Evolutionary conservation across 139 green algal genomes (phyloP), one percentile per base, ranked within the genome.

Genomic region (Chlamydomonas sp.): DNA sequence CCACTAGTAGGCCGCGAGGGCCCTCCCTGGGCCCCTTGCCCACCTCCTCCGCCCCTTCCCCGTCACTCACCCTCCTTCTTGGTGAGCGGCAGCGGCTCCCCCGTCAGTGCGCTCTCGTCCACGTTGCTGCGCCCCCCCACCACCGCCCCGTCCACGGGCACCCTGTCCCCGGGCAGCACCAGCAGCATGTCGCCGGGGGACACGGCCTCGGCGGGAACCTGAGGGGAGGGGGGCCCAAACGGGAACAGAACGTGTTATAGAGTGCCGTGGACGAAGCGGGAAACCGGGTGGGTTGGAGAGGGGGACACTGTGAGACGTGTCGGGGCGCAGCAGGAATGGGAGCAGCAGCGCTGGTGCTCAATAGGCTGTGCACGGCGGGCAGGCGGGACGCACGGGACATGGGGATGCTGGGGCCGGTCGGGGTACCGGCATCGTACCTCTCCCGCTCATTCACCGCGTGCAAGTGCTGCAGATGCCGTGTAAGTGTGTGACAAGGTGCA

Each of bases 101-200:
- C 96, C 12, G 95, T 98, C 6, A 99, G 78, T 0, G 95, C 92
- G n/a, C 90, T 93, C 90, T 98, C 96, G 73, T 99, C 92, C 57
- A 98, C 92, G 0, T 88, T 93, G 80, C 78, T 94, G 31, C 92
- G 83, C 0, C 96, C 96, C 0, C 63, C 83, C 72, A 96, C 88
- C 66, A 99, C 96, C 59, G 89, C 72, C 5, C 96, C 96, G 72
- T 99, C 96, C 66, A 97, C 95, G 20, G 96, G 96, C n/a, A 99
- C 85, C 7, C 92, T 77, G 79, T 99, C 96, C 9, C 96, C 96
- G 31, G 96, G 96, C 80, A 98, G 92, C 71, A 98, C 94, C 12
- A 91, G 80, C 66, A 98, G 80, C 72, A 96, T 49, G 81, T 97
- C 95, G 15, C 96, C 96, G 0, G 86, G 80, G 1, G 84, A 78